These are phyloP conservation scores for Vigna nakashimae DNA, from an alignment of 306 rosid species.

Conservation along the genomic window DNA sequence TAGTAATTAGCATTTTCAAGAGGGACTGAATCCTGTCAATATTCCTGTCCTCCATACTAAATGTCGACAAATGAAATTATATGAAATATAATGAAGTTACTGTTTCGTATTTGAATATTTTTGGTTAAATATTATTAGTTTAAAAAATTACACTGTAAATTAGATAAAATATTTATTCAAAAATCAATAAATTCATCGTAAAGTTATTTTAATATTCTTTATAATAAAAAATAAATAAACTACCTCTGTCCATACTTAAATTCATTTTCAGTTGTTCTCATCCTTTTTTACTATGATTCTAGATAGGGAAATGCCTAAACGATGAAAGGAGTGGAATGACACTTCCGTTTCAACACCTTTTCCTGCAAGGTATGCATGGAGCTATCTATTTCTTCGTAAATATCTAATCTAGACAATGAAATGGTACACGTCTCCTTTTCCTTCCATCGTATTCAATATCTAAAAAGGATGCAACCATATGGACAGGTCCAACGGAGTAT, in stretches of 20 bases:
- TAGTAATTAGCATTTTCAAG: too few relatives aligned
- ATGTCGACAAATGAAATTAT: neutral
- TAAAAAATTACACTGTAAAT: too few relatives aligned
- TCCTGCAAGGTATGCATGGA: neutral
- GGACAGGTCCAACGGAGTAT: conserved; percentile 19
- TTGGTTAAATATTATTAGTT: too few relatives aligned
- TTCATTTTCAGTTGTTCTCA: neutral
- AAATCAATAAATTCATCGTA: too few relatives aligned
- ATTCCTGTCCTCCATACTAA: too few relatives aligned
- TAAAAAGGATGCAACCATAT: neutral
- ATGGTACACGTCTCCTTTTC: neutral
- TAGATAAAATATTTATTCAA: too few relatives aligned
- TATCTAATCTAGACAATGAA: neutral
- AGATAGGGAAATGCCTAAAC: neutral
- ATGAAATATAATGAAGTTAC: neutral
- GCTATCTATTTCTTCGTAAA: neutral
- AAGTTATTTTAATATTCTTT: too few relatives aligned
- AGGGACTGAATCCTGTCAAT: too few relatives aligned
- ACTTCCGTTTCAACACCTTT: neutral
- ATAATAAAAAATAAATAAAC: too few relatives aligned
- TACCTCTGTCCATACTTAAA: too few relatives aligned
- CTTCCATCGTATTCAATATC: neutral
- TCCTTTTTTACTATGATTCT: neutral
- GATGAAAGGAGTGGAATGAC: neutral
- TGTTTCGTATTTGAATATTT: neutral